Conservation (phyloP, 1,139 yeast genomes). For the Yamadazyma kanchanaburiensis region DNA sequence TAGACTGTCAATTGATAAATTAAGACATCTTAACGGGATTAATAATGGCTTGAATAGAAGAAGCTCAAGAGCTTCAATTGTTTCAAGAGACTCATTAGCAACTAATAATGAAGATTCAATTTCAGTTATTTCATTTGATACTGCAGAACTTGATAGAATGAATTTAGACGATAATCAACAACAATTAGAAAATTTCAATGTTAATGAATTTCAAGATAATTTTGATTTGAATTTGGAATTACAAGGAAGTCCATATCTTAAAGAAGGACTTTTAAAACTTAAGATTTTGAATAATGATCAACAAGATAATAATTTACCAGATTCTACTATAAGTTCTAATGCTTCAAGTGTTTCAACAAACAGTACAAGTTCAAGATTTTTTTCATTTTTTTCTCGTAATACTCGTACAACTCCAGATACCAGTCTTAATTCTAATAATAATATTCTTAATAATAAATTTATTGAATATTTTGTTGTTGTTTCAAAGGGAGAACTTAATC, state of each 20-base stretch:
- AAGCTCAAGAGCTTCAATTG: constrained; percentile 35
- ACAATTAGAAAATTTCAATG: constrained; percentile 36
- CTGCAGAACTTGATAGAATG: constrained; percentile 22
- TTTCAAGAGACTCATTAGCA: constrained; percentile 19
- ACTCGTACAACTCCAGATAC: constrained; percentile 5
- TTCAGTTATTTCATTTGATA: constrained; percentile 37
- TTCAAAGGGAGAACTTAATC: constrained; percentile 53
- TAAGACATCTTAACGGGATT: constrained; percentile 13
- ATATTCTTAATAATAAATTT: constrained; percentile 26
- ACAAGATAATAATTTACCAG: constrained; percentile 27
- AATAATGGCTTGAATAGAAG: constrained; percentile 21
- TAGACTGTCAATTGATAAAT: constrained; percentile 30
- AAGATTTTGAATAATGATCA: constrained; percentile 43
- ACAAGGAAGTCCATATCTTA: constrained; percentile 75
- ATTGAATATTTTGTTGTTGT: constrained; percentile 53
- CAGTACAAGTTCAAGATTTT: constrained; percentile 17
- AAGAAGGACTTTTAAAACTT: constrained; percentile 67
- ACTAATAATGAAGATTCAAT: constrained; percentile 30
- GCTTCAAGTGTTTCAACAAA: constrained; percentile 21
- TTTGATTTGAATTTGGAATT: constrained; percentile 61
- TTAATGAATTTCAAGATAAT: constrained; percentile 45
- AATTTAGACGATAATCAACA: constrained; percentile 13
- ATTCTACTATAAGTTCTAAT: constrained; percentile 17
- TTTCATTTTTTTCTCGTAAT: constrained; percentile 18
- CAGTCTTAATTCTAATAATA: constrained; percentile 7